Evolutionary conservation across 345 rosid species (phyloP).

Genomic region (Arabis hirsuta): DNA sequence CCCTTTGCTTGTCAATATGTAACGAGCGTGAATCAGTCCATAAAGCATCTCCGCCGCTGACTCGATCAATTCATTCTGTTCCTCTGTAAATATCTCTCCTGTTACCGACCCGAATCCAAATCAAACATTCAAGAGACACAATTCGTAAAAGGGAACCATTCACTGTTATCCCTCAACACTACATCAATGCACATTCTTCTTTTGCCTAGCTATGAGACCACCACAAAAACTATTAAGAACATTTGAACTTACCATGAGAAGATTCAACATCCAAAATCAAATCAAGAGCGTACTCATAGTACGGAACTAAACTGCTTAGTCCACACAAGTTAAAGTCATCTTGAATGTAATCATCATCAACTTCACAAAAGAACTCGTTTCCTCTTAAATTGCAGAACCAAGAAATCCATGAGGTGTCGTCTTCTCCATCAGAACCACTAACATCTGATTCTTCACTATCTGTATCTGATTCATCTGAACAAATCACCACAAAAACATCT

Average conservation of each 20-base stretch:
- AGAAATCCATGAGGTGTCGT: conserved; percentile 89
- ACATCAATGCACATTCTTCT: conserved; percentile 10
- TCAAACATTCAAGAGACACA: conserved; percentile 38
- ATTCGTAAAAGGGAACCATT: background rate
- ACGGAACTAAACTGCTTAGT: conserved; percentile 83
- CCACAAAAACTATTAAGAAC: too few species aligned
- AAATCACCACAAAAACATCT: background rate
- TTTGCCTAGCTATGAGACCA: background rate
- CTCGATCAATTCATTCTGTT: conserved; percentile 91
- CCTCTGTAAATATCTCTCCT: conserved; percentile 95
- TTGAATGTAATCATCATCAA: conserved; percentile 95
- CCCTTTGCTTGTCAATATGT: conserved; percentile 90
- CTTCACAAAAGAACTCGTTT: conserved; percentile 97
- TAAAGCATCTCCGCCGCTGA: conserved; percentile 99
- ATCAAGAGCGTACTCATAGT: conserved; percentile 95
- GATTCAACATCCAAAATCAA: conserved; percentile 94
- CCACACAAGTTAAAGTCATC: conserved; percentile 97
- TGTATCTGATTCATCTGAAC: conserved; percentile 82
- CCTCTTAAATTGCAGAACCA: conserved; percentile 94
- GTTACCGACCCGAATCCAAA: conserved; percentile 42
- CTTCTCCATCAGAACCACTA: conserved; percentile 96
- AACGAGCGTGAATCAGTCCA: conserved; percentile 90
- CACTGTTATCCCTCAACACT: background rate
- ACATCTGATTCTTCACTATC: conserved; percentile 94
- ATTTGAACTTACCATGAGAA: conserved; percentile 67